phyloP scores from a whole-genome alignment of 192 early-diverging fungal species.

The Chytriomyces sp. region DNA sequence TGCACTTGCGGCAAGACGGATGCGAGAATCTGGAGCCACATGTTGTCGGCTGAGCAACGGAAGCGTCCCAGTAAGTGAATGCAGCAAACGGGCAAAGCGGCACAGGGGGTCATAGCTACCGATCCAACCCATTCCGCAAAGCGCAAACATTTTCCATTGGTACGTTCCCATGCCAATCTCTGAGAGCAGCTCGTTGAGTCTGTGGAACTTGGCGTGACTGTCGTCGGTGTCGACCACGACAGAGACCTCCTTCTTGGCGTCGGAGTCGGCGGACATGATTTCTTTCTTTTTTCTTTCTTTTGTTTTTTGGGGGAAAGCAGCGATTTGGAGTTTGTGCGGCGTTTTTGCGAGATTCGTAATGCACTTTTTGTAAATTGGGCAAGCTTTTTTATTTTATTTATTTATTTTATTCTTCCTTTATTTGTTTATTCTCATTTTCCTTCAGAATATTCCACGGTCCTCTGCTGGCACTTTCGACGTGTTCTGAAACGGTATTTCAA shows the following conservation, averaged over 20 bases:
- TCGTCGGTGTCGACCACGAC: neutral
- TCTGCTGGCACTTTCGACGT: no score
- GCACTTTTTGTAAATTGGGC: neutral
- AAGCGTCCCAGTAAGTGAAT: no score
- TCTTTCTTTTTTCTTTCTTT: conserved; percentile 3
- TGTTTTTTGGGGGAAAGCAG: no score
- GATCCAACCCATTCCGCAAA: conserved; percentile 21
- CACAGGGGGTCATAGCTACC: no score
- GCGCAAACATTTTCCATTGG: conserved; percentile 35
- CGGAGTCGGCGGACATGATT: neutral
- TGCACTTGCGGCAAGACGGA: conserved; percentile 78
- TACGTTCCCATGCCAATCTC: conserved; percentile 23
- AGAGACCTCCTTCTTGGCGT: neutral
- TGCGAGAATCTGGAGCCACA: conserved; percentile 64
- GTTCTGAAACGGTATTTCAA: conserved; percentile 30
- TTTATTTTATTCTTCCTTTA: no score
- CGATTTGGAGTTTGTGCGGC: no score
- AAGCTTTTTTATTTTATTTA: no score
- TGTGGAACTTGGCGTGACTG: conserved; percentile 4
- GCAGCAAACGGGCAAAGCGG: no score
- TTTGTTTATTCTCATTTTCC: no score
- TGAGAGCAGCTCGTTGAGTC: conserved; percentile 16
- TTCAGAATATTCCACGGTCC: no score
- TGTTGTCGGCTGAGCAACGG: no score
- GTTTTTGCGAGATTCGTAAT: no score